These are phyloP conservation scores for Debaryomycetaceae sp. DNA, from an alignment of 1,139 yeast genomes.

Conservation along the genomic window DNA sequence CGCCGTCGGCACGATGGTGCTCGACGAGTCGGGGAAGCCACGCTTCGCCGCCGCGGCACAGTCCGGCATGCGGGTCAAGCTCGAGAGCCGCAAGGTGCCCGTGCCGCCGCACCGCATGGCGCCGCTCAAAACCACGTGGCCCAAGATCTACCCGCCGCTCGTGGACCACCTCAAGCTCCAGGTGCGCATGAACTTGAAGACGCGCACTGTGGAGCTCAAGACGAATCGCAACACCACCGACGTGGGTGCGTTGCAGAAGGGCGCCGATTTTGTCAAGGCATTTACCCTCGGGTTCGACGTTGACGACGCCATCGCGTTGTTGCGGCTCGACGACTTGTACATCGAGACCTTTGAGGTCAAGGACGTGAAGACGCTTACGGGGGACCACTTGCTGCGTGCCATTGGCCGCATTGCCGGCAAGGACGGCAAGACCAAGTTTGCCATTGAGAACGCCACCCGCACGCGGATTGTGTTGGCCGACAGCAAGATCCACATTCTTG, in stretches of 20 bases:
- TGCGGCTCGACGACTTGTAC: conserved; percentile 91
- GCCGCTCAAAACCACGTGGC: conserved; percentile 86
- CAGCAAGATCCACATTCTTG: conserved; percentile 90
- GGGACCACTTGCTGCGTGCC: conserved; percentile 96
- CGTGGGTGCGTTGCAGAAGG: conserved; percentile 93
- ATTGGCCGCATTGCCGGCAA: conserved; percentile 99
- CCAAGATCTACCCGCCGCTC: conserved; percentile 89
- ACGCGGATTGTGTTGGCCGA: conserved; percentile 97
- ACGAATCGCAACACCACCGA: conserved; percentile 80
- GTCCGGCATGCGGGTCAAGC: conserved; percentile 65
- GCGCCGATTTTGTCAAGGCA: conserved; percentile 93
- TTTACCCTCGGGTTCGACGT: conserved; percentile 94
- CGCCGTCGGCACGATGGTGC: conserved; percentile 45
- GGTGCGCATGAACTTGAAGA: conserved; percentile 88
- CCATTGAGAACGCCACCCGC: conserved; percentile 96
- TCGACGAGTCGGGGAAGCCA: conserved; percentile 90
- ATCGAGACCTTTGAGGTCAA: conserved; percentile 95
- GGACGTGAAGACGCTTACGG: conserved; percentile 91
- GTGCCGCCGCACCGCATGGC: conserved; percentile 97
- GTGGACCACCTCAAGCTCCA: conserved; percentile 93
- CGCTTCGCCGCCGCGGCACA: conserved; percentile 73
- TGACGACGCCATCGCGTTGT: conserved; percentile 92
- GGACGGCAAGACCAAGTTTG: conserved; percentile 97
- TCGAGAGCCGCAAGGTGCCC: conserved; percentile 82
- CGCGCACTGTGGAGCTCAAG: conserved; percentile 80